phyloP scores from a whole-genome alignment of 2,329 filamentous ascomycete genomes.

The Colletotrichum echinochloae region DNA sequence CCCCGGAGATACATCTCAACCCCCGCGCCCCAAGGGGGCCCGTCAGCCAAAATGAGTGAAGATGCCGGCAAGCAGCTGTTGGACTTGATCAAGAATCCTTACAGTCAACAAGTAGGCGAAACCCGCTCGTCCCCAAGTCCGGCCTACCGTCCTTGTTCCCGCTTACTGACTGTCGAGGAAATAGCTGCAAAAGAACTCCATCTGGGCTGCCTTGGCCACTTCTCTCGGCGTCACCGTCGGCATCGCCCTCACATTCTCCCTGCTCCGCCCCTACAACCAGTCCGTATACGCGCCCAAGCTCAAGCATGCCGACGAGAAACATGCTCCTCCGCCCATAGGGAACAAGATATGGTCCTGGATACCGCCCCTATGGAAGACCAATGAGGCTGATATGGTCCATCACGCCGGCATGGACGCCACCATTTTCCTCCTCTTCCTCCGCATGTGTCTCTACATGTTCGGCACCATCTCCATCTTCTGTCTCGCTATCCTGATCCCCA shows the following conservation, averaged over 20 bases:
- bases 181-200: conserved; percentile 66
- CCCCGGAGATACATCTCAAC: conserved; percentile 19
- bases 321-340: conserved; percentile 86
- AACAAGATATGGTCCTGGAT: conserved; percentile 93
- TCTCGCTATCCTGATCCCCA: conserved; percentile 81
- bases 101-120: conserved; percentile 57
- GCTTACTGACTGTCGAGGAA: neutral
- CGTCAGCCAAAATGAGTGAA: conserved; percentile 29
- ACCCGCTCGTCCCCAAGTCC: neutral
- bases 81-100: conserved; percentile 63
- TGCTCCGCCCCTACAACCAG: conserved; percentile 90
- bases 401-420: conserved; percentile 91
- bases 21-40: conserved; percentile 34
- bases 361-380: conserved; percentile 79
- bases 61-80: conserved; percentile 59
- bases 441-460: conserved; percentile 95
- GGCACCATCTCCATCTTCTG: conserved; percentile 77
- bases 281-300: conserved; percentile 94
- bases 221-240: conserved; percentile 80
- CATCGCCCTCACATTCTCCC: conserved; percentile 85
- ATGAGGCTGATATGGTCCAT: conserved; percentile 81
- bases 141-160: neutral
- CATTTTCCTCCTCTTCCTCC: conserved; percentile 87
- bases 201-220: conserved; percentile 83
- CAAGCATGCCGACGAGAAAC: conserved; percentile 91